Base-by-base conservation (phyloP, 768 basidiomycete genomes). In the Xanthoconium stramineum region DNA sequence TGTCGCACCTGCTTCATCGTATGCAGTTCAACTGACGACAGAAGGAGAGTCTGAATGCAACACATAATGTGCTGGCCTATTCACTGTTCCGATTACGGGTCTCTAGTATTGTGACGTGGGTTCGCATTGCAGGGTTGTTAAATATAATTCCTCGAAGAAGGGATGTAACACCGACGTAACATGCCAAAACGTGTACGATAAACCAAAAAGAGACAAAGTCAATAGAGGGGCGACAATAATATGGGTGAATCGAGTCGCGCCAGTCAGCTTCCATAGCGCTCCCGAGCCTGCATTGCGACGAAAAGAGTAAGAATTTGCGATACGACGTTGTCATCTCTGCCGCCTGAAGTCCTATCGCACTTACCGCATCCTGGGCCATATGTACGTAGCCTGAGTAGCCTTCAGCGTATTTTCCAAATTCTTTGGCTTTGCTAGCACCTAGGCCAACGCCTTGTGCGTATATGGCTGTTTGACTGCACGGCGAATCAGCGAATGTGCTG, bases 381-480 rank as follows among this genome's bases (percentile, higher is more conserved):
- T 84, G 76, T 40, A 88, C 83, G 69, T 90, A 91, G 57, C 83
- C 85, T 38, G 81, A 71, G 61, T 86, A 83, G 20, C 84, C 85
- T 59, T 87, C 85, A 4, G 83, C 73, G 60, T 83, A 84, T 69
- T 88, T 87, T 50, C 83, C 83, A 53, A 93, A 74, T 52, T 92
- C 92, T 68, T 86, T 90, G 56, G 86, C 91, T 75, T 94, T 96
- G 68, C 88, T 86, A 1, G 94, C 94, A n/a, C 95, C 95, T 12
- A 98, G 75, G 3, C 95, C 95, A 24, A 85, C 94, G 3, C 95
- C 90, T 59, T 87, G 84, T 10, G 88, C 85, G 69, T 94, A 98
- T 47, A 97, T 83, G 17, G 90, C 86, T 24, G 91, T 91, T 71
- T 86, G 81, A 29, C 91, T 94, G 55, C 15, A 55, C 8, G 19